Evolutionary conservation across 2,329 filamentous ascomycete genomes (phyloP).

Genomic region (Penicillium polonicum): DNA sequence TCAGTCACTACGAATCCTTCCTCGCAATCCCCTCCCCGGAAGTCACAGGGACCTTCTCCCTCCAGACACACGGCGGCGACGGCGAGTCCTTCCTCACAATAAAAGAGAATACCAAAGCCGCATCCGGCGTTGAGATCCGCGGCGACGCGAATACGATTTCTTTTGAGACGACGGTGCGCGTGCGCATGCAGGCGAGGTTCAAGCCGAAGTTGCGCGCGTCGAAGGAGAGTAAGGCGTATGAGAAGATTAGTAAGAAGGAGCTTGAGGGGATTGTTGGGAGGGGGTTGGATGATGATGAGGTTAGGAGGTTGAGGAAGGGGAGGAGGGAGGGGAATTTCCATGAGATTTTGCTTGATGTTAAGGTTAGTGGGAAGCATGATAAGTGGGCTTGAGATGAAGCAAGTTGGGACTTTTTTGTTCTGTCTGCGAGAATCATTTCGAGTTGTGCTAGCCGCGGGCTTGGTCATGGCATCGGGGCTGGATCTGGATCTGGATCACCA

Average conservation of each 20-base stretch:
- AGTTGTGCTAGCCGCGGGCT: neutral
- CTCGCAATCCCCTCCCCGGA: slow-evolving; percentile 61
- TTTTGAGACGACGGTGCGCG: slow-evolving; percentile 70
- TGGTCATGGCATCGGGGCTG: neutral
- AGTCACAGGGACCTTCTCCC: slow-evolving; percentile 68
- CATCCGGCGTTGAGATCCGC: slow-evolving; percentile 62
- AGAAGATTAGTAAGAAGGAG: slow-evolving; percentile 84
- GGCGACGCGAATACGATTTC: slow-evolving; percentile 69
- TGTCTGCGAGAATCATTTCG: neutral
- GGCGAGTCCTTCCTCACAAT: slow-evolving; percentile 68
- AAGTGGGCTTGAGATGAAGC: slow-evolving; percentile 57
- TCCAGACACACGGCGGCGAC: slow-evolving; percentile 61
- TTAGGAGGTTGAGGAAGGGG: slow-evolving; percentile 77
- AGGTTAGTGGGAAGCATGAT: slow-evolving; percentile 90
- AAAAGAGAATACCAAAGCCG: slow-evolving; percentile 53
- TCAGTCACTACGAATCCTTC: slow-evolving; percentile 82
- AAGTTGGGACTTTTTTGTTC: neutral
- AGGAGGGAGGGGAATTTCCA: slow-evolving; percentile 85
- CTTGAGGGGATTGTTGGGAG: slow-evolving; percentile 78
- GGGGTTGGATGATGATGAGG: slow-evolving; percentile 78
- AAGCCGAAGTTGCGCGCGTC: slow-evolving; percentile 77
- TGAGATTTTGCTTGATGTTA: slow-evolving; percentile 79
- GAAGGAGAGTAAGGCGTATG: slow-evolving; percentile 78
- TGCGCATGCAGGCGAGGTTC: slow-evolving; percentile 94
- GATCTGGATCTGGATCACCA: no score